phyloP scores from a whole-genome alignment of 2,329 filamentous ascomycete species.

The Cercospora sp. region DNA sequence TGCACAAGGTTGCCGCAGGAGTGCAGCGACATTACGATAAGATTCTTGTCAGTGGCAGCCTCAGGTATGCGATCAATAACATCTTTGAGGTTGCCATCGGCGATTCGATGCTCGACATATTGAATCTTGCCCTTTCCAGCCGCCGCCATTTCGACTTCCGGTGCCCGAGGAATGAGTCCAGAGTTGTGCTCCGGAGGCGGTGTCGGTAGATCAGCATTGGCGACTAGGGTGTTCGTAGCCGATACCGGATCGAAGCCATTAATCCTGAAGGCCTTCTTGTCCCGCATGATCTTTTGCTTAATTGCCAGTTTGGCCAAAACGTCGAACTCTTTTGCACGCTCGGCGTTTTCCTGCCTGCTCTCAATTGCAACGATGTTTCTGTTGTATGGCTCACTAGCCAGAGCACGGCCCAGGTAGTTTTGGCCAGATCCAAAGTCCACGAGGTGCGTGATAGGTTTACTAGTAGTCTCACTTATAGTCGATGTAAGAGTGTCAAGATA shows the following conservation, averaged over 20 bases:
- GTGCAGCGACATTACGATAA: constrained; percentile 93
- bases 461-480: constrained; percentile 52
- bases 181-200: constrained; percentile 25
- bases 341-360: constrained; percentile 80
- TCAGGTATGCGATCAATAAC: constrained; percentile 58
- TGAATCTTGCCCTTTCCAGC: constrained; percentile 64
- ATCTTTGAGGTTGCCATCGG: constrained; percentile 69
- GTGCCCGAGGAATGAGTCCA: constrained; percentile 12
- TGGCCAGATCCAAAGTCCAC: constrained; percentile 96
- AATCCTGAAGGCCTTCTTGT: constrained; percentile 73
- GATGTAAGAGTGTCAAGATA: constrained; percentile 71
- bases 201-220: constrained; percentile 25
- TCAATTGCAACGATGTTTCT: constrained; percentile 88
- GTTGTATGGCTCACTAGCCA: constrained; percentile 84
- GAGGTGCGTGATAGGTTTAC: constrained; percentile 69
- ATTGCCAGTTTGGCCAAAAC: constrained; percentile 74
- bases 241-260: constrained; percentile 38
- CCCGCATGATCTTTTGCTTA: constrained; percentile 71
- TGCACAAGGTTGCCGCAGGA: constrained; percentile 98
- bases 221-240: constrained; percentile 15
- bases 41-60: constrained; percentile 33
- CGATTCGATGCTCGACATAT: constrained; percentile 73
- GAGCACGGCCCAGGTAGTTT: constrained; percentile 86
- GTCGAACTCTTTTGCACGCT: constrained; percentile 80
- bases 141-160: constrained; percentile 32